These are phyloP conservation scores for Fusarium albosuccineum DNA, from an alignment of 2,329 filamentous ascomycete species.

Conservation along the genomic window DNA sequence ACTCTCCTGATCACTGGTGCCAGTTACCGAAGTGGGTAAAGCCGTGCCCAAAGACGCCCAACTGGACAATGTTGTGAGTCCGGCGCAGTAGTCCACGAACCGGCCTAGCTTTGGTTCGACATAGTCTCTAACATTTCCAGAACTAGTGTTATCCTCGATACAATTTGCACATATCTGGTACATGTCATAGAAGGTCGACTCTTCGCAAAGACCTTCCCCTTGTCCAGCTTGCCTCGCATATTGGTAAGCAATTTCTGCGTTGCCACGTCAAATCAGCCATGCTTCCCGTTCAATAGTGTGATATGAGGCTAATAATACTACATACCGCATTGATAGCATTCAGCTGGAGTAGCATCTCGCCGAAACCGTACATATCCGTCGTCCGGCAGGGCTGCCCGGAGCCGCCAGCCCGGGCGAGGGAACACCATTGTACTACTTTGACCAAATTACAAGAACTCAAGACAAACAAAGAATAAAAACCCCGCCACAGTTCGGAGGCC, in stretches of 20 bases:
- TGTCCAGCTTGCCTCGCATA: not conserved
- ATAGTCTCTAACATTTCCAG: not conserved
- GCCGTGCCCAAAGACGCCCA: constrained; percentile 1
- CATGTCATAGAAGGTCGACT: not conserved
- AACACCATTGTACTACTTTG: not conserved
- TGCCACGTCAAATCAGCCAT: not conserved
- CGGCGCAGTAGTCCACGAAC: not conserved
- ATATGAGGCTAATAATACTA: not conserved
- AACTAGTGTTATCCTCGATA: not conserved
- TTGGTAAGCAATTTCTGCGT: not conserved
- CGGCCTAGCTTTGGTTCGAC: not conserved
- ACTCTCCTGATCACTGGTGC: not conserved
- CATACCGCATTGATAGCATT: not conserved
- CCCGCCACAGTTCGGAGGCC: not conserved
- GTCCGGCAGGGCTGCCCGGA: not conserved
- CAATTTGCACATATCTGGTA: not conserved
- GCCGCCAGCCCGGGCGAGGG: not conserved
- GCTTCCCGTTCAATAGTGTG: not conserved
- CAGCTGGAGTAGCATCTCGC: not conserved
- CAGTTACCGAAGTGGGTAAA: not conserved
- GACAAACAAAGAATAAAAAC: not conserved
- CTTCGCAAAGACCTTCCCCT: not conserved
- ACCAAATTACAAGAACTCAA: not conserved
- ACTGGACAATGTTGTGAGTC: not conserved
- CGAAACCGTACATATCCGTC: not conserved